These are phyloP conservation scores for Protomyces gravidus DNA, from an alignment of 1,139 yeast species.

Conservation along the genomic window DNA sequence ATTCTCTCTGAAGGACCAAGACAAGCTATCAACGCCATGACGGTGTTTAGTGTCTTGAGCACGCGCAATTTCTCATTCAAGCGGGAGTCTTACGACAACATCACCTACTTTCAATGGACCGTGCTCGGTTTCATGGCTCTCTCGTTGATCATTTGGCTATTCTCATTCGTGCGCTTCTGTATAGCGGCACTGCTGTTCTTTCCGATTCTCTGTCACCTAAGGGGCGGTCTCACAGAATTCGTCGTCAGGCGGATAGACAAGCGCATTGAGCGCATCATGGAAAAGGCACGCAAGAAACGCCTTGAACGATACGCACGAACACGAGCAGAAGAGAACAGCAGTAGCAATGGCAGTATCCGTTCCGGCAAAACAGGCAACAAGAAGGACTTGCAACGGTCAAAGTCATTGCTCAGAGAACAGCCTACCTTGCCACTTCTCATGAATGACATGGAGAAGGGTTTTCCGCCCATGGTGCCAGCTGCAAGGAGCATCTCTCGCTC, in stretches of 20 bases:
- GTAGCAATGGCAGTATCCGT: not conserved
- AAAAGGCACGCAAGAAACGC: constrained; percentile 45
- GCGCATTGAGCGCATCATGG: constrained; percentile 52
- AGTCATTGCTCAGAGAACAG: constrained; percentile 11
- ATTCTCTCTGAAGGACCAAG: constrained; percentile 82
- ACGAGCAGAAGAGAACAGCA: constrained; percentile 5
- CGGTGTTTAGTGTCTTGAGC: constrained; percentile 55
- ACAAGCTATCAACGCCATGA: constrained; percentile 75
- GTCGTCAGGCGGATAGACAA: constrained; percentile 56
- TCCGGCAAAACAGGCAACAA: not conserved
- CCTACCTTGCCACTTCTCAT: constrained; percentile 21
- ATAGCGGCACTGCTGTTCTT: constrained; percentile 55
- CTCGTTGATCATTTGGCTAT: constrained; percentile 69
- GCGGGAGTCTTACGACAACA: constrained; percentile 54
- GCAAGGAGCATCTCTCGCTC: constrained; percentile 1
- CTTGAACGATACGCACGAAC: constrained; percentile 24
- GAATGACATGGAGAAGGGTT: constrained; percentile 7
- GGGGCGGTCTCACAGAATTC: constrained; percentile 50
- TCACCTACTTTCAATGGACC: constrained; percentile 57
- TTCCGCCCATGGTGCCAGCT: not conserved
- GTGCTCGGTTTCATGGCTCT: constrained; percentile 69
- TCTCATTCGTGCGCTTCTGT: constrained; percentile 59
- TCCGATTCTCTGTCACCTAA: constrained; percentile 53
- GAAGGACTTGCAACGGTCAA: constrained; percentile 14
- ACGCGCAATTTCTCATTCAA: constrained; percentile 51